A percentile compares a stretch with the other conserved stretches of the same genome.
phyloP scores from a whole-genome alignment of 768 basidiomycete species.

The Leccinum boreale region DNA sequence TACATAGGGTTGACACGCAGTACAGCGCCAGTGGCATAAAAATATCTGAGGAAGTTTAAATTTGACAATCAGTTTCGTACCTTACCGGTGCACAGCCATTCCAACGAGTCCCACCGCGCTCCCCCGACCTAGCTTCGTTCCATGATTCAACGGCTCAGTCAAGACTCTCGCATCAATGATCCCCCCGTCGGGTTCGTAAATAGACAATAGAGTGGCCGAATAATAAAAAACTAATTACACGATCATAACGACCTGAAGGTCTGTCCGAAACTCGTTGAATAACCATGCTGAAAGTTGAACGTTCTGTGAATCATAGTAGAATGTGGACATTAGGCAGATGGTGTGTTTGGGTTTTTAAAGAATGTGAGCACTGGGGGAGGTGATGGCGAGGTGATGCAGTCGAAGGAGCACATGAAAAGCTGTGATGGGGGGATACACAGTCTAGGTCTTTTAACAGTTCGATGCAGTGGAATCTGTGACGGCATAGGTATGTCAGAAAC shows the following conservation, averaged over 20 bases:
- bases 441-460: constrained; percentile 3
- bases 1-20: not conserved
- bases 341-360: not conserved
- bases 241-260: not conserved
- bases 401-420: not conserved
- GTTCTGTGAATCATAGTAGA: not conserved
- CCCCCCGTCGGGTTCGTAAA: not conserved
- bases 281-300: not conserved
- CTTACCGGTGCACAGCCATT: not conserved
- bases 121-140: not conserved
- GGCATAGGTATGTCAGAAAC: constrained; percentile 9
- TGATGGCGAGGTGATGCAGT: not conserved
- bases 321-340: not conserved
- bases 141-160: not conserved
- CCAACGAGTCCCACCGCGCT: not conserved
- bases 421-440: not conserved
- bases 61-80: not conserved
- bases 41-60: not conserved
- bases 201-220: not conserved
- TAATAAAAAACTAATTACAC: not conserved
- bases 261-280: not conserved
- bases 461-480: not conserved
- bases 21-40: not conserved
- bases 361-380: not conserved
- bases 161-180: not conserved